Evolutionary conservation across 306 rosid species (phyloP).

Genomic region (Castanospermum australe): DNA sequence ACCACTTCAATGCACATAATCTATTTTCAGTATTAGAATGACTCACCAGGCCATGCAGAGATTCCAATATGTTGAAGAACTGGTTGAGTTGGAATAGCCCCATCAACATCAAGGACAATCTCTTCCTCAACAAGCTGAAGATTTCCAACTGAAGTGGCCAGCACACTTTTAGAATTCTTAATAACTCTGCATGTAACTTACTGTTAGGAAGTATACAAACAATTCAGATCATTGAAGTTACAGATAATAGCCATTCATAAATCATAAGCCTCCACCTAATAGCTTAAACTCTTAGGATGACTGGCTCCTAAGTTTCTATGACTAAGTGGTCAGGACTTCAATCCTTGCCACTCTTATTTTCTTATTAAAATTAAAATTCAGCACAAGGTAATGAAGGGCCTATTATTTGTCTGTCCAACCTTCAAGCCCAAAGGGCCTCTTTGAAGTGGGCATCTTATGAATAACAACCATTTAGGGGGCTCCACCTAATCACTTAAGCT

Average conservation of each 20-base stretch:
- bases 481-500: too few relatives aligned
- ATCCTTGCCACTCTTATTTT: too few relatives aligned
- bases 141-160: slow-evolving; percentile 53
- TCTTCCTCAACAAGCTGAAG: slow-evolving; percentile 77
- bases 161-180: slow-evolving; percentile 59
- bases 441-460: too few relatives aligned
- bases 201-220: slow-evolving; percentile 14
- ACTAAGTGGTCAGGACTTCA: too few relatives aligned
- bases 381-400: neutral
- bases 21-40: slow-evolving; percentile 13
- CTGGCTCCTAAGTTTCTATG: neutral
- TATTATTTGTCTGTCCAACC: too few relatives aligned
- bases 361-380: too few relatives aligned
- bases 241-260: neutral
- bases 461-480: too few relatives aligned
- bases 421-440: too few relatives aligned
- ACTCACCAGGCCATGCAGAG: slow-evolving; percentile 91
- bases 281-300: neutral
- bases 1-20: neutral
- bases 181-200: slow-evolving; percentile 55
- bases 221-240: neutral
- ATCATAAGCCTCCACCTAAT: neutral
- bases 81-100: slow-evolving; percentile 88
- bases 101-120: slow-evolving; percentile 84
- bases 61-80: slow-evolving; percentile 93